Percentiles rank a stretch among this genome's conserved stretches.
Evolutionary conservation across 2,329 filamentous ascomycete species (phyloP).

Genomic region (Thermochaetoides dissita): DNA sequence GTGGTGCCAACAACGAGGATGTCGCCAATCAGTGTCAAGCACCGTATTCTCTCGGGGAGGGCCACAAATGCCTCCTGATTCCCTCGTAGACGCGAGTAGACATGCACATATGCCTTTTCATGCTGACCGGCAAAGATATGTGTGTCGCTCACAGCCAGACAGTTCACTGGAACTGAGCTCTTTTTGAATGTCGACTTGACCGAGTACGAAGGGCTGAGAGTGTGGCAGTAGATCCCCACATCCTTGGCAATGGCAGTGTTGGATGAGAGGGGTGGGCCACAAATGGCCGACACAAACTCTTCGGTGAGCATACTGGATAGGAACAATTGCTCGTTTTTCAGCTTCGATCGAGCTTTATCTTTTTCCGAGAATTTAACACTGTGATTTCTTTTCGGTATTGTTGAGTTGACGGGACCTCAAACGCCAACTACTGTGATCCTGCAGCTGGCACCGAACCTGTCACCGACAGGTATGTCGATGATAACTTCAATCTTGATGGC

Average conservation of each 20-base stretch:
- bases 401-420: too few species aligned
- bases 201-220: slow-evolving; percentile 63
- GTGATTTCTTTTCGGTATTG: too few species aligned
- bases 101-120: slow-evolving; percentile 83
- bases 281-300: slow-evolving; percentile 44
- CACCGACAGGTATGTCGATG: too few species aligned
- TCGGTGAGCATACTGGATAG: slow-evolving; percentile 39
- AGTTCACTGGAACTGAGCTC: slow-evolving; percentile 65
- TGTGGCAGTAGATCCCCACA: slow-evolving; percentile 74
- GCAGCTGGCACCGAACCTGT: too few species aligned
- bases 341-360: too few species aligned
- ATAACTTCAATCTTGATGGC: too few species aligned
- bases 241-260: slow-evolving; percentile 59
- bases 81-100: slow-evolving; percentile 71
- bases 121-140: slow-evolving; percentile 87
- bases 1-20: slow-evolving; percentile 69
- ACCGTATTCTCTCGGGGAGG: slow-evolving; percentile 75
- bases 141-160: slow-evolving; percentile 63
- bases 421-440: too few species aligned
- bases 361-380: too few species aligned
- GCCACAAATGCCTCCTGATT: slow-evolving; percentile 81
- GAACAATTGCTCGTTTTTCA: too few species aligned
- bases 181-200: slow-evolving; percentile 79
- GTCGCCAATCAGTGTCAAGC: slow-evolving; percentile 56
- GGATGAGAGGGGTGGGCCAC: slow-evolving; percentile 42